phyloP scores from a whole-genome alignment of 495 filamentous ascomycete species.

The Aspergillus affinis region DNA sequence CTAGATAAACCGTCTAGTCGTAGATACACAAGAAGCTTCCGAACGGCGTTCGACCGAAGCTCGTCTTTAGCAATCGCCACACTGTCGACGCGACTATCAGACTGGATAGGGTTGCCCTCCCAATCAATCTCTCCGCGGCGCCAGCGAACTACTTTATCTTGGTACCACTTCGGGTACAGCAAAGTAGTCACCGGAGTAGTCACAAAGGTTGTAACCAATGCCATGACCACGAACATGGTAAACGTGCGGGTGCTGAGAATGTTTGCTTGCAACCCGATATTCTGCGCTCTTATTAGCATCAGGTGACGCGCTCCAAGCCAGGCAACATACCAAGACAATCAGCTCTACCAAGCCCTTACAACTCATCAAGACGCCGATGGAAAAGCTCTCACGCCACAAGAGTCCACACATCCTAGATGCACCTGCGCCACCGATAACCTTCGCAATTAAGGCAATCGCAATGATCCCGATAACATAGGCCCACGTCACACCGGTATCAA shows the following conservation, averaged over 20 bases:
- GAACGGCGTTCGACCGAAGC: conserved; percentile 33
- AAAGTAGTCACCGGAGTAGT: conserved; percentile 79
- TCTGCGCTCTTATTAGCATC: conserved; percentile 52
- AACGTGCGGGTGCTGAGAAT: conserved; percentile 87
- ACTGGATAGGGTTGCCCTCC: conserved; percentile 65
- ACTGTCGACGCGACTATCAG: conserved; percentile 37
- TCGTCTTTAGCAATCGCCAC: conserved; percentile 47
- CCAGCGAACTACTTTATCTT: conserved; percentile 88
- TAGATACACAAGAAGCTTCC: conserved; percentile 63
- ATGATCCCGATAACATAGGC: conserved; percentile 88
- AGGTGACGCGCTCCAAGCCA: neutral
- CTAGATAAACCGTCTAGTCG: conserved; percentile 88
- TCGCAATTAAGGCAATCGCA: conserved; percentile 78
- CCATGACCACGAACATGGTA: conserved; percentile 99
- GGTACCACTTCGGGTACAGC: conserved; percentile 88
- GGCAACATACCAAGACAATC: conserved; percentile 77
- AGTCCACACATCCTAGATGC: conserved; percentile 77
- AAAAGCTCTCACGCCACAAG: conserved; percentile 89
- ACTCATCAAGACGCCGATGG: conserved; percentile 93
- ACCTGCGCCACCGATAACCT: conserved; percentile 80
- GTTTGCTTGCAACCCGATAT: conserved; percentile 89
- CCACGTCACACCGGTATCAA: conserved; percentile 84
- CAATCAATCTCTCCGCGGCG: conserved; percentile 91
- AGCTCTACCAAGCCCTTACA: conserved; percentile 96
- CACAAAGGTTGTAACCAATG: conserved; percentile 85